phyloP scores from a whole-genome alignment of 2,329 filamentous ascomycete species.

The Hirsutella thompsonii region DNA sequence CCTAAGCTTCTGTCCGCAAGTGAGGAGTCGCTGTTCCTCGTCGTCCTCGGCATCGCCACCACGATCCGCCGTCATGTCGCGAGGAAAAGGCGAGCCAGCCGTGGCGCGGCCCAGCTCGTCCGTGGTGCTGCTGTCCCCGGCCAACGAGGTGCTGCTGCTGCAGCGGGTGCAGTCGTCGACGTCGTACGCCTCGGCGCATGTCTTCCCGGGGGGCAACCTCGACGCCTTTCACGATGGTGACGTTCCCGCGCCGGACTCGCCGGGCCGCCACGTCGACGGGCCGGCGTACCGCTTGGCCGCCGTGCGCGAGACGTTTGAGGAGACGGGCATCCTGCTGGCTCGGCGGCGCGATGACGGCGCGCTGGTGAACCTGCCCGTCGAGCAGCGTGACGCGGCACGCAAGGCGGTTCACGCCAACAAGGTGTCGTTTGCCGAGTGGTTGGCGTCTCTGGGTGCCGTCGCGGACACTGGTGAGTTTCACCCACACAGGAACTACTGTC shows the following conservation, averaged over 20 bases:
- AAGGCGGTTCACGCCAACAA: constrained; percentile 54
- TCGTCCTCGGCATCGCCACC: too few species aligned
- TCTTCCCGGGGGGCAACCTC: constrained; percentile 87
- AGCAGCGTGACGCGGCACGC: constrained; percentile 51
- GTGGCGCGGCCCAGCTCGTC: constrained; percentile 56
- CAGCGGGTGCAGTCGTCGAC: constrained; percentile 73
- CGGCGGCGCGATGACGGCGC: constrained; percentile 34
- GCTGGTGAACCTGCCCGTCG: constrained; percentile 41
- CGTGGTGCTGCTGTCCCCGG: constrained; percentile 72
- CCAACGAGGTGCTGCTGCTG: constrained; percentile 78
- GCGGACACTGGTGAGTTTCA: constrained; percentile 47
- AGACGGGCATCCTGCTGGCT: constrained; percentile 78
- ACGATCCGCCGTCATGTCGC: constrained; percentile 1
- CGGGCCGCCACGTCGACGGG: constrained; percentile 55
- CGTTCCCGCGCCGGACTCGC: constrained; percentile 30
- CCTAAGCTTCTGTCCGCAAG: too few species aligned
- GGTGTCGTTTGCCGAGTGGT: constrained; percentile 55
- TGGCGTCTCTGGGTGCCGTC: constrained; percentile 38
- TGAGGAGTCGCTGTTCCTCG: too few species aligned
- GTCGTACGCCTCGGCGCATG: constrained; percentile 82
- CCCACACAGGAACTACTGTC: too few species aligned
- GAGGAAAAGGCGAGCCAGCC: constrained; percentile 11
- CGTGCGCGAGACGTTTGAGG: constrained; percentile 87
- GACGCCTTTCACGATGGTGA: constrained; percentile 63
- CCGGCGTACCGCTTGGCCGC: constrained; percentile 68